Base-by-base conservation (phyloP, 108 stramenopile species). In the Skeletonema costatum region DNA sequence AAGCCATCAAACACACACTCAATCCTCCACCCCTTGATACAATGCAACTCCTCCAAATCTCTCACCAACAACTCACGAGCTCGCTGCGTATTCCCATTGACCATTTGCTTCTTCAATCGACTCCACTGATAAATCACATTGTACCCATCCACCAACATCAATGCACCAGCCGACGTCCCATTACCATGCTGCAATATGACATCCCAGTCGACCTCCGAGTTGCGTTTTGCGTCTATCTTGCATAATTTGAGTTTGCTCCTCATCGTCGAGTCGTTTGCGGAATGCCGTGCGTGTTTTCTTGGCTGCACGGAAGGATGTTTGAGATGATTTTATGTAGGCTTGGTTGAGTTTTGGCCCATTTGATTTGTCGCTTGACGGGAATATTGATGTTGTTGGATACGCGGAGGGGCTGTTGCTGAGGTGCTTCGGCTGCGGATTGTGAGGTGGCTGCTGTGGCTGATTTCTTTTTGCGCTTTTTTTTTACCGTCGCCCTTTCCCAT, bases 1-100 rank as follows among this genome's bases (percentile, higher is more conserved):
- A 85, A 83, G 4, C 94, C 94, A 77, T 95, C 94, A 82, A 92
- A 95, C 35, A 95, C 94, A 32, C 88, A 88, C 75, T 95, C 92
- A 41, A 95, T 88, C 63, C 94, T 63, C 94, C 94, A 95, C 53
- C 94, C 89, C 61, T 88, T 89, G 25, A 90, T 50, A 13, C 67
- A 65, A 35, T 86, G 75, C 70, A 95, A 41, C 42, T 90, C 82
- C 70, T 95, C 94, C 75, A 95, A 80, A 81, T 94, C 93, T n/a
- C 90, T 74, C 5, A 92, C 68, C 12, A 94, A 65, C 17, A 92
- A 46, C 41, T 92, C 85, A 25, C 93, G 66, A 16, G 93, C 93
- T 44, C 76, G 51, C 17, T 73, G 58, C 1, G 81, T 71, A 69
- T 91, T 91, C 10, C 87, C 86, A 44, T 86, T 90, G 14, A 68